phyloP scores from a whole-genome alignment of 2,329 filamentous ascomycete genomes.

The Chrysoporthe cubensis region DNA sequence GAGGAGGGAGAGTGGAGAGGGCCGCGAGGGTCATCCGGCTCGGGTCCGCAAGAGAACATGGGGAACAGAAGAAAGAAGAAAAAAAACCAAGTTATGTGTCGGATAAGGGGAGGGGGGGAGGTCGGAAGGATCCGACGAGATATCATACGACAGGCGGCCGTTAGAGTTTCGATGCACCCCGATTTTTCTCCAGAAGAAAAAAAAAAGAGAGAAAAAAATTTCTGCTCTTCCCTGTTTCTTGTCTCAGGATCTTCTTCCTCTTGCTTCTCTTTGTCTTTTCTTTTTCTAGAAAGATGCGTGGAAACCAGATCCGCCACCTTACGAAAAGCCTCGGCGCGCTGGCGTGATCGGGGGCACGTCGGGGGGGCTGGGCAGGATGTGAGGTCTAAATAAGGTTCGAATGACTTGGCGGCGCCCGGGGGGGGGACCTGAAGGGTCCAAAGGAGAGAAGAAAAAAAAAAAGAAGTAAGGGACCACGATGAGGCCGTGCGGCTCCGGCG shows the following conservation, averaged over 20 bases:
- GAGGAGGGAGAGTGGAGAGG: too few species aligned
- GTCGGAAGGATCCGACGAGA: too few species aligned
- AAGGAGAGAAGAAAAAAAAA: neutral
- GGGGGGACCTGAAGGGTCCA: too few species aligned
- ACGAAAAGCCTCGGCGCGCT: neutral
- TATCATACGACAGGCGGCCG: too few species aligned
- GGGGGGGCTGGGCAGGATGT: neutral
- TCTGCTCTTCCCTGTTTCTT: neutral
- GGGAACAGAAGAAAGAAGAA: too few species aligned
- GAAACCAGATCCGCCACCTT: neutral
- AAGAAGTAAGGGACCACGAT: neutral
- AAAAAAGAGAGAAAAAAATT: neutral
- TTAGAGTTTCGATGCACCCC: too few species aligned
- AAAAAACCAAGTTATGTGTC: too few species aligned
- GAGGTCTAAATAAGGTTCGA: slow-evolving; percentile 24
- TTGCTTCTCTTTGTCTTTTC: neutral
- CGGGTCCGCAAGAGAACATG: too few species aligned
- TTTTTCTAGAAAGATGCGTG: slow-evolving; percentile 20
- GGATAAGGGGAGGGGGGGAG: too few species aligned
- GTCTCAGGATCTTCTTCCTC: neutral
- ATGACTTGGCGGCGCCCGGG: slow-evolving; percentile 16
- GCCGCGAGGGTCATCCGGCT: too few species aligned
- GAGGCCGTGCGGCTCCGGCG: neutral
- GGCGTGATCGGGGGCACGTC: neutral
- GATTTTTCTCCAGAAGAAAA: neutral